Percentiles rank a stretch among this genome's conserved stretches.
These are phyloP conservation scores for Cucurbita ficifolia DNA, from an alignment of 306 rosid genomes.

Conservation along the genomic window DNA sequence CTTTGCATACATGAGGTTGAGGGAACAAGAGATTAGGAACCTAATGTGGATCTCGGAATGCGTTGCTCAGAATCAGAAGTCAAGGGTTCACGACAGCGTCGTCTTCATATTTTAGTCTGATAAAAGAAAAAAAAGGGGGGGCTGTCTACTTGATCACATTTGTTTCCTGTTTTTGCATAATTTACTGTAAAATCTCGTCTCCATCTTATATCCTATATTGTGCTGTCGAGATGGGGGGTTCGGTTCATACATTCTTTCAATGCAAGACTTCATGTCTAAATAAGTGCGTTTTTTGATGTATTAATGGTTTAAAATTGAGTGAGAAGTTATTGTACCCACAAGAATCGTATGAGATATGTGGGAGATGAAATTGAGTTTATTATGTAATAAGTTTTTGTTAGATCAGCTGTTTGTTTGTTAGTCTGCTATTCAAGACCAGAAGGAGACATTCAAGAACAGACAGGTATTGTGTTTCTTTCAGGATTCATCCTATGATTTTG, in stretches of 20 bases:
- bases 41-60: slow-evolving; percentile 97
- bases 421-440: neutral
- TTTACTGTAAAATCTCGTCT: slow-evolving; percentile 25
- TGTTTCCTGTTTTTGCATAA: slow-evolving; percentile 17
- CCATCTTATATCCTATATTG: neutral
- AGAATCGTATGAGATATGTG: neutral
- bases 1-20: slow-evolving; percentile 95
- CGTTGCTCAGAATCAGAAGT: slow-evolving; percentile 96
- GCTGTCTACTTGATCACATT: neutral
- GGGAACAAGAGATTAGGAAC: slow-evolving; percentile 95
- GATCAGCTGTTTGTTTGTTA: neutral
- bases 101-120: slow-evolving; percentile 71
- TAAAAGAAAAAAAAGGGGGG: no score
- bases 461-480: neutral
- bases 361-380: slow-evolving; percentile 2
- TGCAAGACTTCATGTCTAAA: neutral
- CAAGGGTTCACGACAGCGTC: slow-evolving; percentile 93
- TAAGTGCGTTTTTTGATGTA: neutral
- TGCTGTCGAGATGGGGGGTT: slow-evolving; percentile 4
- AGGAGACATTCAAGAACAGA: no score
- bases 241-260: slow-evolving; percentile 6
- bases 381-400: neutral
- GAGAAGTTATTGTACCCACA: slow-evolving; percentile 3
- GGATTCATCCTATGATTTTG: neutral
- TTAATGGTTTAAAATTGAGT: neutral